Percentiles rank a stretch among this genome's conserved stretches.
These are phyloP conservation scores for Teratosphaeriaceae sp. DNA, from an alignment of 2,329 filamentous ascomycete genomes.

Conservation along the genomic window DNA sequence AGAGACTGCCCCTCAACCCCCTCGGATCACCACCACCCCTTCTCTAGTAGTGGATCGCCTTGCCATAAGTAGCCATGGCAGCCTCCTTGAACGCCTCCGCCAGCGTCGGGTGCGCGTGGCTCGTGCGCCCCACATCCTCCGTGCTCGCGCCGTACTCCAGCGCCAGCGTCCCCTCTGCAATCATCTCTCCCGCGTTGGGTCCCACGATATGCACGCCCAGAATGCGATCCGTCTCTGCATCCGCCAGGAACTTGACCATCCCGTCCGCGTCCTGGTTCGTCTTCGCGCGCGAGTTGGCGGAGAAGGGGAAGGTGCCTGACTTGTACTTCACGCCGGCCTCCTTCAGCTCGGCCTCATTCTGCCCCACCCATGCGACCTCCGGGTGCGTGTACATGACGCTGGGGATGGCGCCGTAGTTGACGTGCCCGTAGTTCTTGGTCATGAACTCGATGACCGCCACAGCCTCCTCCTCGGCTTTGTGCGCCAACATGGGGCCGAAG, in stretches of 20 bases:
- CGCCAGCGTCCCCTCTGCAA: conserved; percentile 91
- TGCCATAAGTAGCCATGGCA: conserved; percentile 92
- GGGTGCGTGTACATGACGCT: conserved; percentile 99
- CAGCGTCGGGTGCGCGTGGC: conserved; percentile 92
- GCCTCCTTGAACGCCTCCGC: conserved; percentile 99
- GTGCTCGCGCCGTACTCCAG: conserved; percentile 93
- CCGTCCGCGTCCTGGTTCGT: conserved; percentile 96
- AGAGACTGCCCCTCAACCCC: no score
- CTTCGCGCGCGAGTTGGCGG: conserved; percentile 96
- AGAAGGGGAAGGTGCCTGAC: conserved; percentile 91
- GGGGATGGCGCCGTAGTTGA: conserved; percentile 97
- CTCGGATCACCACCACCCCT: no score
- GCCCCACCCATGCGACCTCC: conserved; percentile 96
- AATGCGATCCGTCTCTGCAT: conserved; percentile 93
- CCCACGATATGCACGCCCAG: conserved; percentile 96
- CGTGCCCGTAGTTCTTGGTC: conserved; percentile 94
- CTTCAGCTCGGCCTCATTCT: conserved; percentile 96
- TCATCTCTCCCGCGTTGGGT: conserved; percentile 96
- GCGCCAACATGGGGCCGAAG: conserved; percentile 91
- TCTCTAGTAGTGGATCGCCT: conserved; percentile 90
- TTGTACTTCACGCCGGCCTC: conserved; percentile 84
- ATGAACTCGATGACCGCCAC: conserved; percentile 95
- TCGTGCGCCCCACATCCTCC: conserved; percentile 91
- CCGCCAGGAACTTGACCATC: conserved; percentile 93
- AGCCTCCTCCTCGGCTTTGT: conserved; percentile 98